phyloP scores from a whole-genome alignment of 1,284 basidiomycete species.

The Cryptococcus maquisensis region DNA sequence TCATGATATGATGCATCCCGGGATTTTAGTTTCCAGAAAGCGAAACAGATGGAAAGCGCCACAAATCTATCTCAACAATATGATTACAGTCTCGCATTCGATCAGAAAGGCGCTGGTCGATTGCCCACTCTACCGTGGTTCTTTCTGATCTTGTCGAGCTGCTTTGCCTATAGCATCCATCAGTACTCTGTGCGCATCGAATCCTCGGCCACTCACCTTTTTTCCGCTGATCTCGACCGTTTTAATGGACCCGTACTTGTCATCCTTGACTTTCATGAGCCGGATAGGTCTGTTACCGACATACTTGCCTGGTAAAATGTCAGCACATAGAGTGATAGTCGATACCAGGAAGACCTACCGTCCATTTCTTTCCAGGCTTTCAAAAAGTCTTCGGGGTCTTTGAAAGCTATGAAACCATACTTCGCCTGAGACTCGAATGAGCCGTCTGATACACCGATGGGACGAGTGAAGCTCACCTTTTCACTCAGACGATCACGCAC shows the following conservation, averaged over 20 bases:
- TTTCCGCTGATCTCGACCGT: conserved; percentile 64
- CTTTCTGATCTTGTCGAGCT: conserved; percentile 45
- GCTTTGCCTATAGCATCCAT: conserved; percentile 28
- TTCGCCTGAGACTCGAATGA: conserved; percentile 63
- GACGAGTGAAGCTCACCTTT: conserved; percentile 56
- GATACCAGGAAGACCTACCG: conserved; percentile 58
- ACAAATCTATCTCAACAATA: background rate
- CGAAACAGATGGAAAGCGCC: background rate
- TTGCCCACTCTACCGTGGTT: conserved; percentile 47
- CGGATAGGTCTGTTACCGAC: conserved; percentile 92
- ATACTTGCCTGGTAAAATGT: conserved; percentile 71
- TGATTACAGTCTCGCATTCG: background rate
- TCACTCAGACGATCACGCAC: conserved; percentile 86
- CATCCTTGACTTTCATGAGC: conserved; percentile 76
- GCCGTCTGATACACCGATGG: no score
- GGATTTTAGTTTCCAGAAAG: background rate
- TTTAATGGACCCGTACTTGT: conserved; percentile 79
- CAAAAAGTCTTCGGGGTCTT: conserved; percentile 96
- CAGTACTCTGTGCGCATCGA: background rate
- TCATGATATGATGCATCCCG: background rate
- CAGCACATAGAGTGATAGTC: background rate
- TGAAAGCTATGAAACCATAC: conserved; percentile 96
- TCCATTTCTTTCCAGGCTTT: conserved; percentile 99
- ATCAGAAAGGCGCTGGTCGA: conserved; percentile 41
- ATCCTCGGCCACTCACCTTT: conserved; percentile 32